These are phyloP conservation scores for Metschnikowia gelsemii DNA, from an alignment of 805 yeast species.

Conservation along the genomic window DNA sequence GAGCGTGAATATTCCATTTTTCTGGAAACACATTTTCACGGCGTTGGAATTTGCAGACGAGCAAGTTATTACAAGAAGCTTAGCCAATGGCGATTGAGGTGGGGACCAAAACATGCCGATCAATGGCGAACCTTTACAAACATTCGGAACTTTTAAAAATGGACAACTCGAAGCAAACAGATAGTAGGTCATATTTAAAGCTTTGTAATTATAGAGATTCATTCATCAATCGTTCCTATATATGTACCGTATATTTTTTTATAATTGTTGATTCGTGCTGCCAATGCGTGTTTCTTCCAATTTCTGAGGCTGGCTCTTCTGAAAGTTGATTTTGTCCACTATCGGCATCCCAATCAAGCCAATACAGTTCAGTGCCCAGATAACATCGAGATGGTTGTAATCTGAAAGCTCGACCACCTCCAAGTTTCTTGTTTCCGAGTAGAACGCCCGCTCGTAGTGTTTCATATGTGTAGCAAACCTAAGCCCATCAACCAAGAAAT, in stretches of 20 bases:
- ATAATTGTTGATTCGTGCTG: background rate
- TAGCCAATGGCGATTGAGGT: background rate
- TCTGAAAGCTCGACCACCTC: constrained; percentile 47
- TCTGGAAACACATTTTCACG: constrained; percentile 16
- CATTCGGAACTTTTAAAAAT: too few relatives aligned
- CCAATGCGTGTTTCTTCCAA: background rate
- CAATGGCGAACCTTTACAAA: background rate
- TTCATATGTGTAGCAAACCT: constrained; percentile 63
- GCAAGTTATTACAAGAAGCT: constrained; percentile 2
- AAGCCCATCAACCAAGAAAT: constrained; percentile 74
- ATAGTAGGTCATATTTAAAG: too few relatives aligned
- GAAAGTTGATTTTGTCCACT: constrained; percentile 14
- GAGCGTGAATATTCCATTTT: constrained; percentile 14
- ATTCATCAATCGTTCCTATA: background rate
- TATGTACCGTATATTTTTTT: background rate
- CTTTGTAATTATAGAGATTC: background rate
- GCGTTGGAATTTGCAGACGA: constrained; percentile 19
- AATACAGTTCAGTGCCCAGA: constrained; percentile 84
- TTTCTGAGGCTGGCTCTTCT: background rate
- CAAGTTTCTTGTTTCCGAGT: constrained; percentile 36
- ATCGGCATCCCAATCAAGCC: constrained; percentile 56
- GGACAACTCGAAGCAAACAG: too few relatives aligned
- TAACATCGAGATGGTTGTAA: constrained; percentile 85
- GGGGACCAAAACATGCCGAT: background rate
- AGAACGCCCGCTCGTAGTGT: constrained; percentile 51